Base-by-base conservation (phyloP, 257 asterid species). In the Fraxinus cuspidata region DNA sequence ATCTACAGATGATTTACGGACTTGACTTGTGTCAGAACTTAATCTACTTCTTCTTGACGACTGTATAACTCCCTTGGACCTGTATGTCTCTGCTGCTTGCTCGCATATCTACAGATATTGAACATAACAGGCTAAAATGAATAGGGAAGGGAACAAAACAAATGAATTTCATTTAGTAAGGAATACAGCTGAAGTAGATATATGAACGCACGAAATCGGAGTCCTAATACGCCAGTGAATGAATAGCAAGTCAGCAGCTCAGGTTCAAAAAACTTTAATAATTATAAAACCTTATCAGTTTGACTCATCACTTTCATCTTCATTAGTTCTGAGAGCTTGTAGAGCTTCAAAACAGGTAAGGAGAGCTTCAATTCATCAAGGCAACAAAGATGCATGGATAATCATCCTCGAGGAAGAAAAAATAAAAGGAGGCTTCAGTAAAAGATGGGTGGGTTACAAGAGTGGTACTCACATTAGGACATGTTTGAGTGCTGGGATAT, bases 51-150 rank as follows among this genome's bases (percentile, higher is more conserved):
- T 86, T 83, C 99, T 89, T 53, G 96, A 91, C 18, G 94, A 87
- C 78, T 88, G 97, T 49, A 84, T 73, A 79, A 86, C 89, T 74
- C 97, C 99, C 88, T 92, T 93, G 83, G 98, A 93, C 87, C 89
- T 95, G 92, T 95, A 98, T 44, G 98, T 97, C 85, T 93, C 99
- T 58, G 98, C 98, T 65, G 98, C 99, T 88, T 85, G 98, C 83
- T 93, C 99, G 81, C 99, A 95, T 92, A 93, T 93, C 99, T 95
- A 83, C 83, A 84, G 42, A 72, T 51, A 76, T 21, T 58, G 74
- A 76, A 37, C 34, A 79, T 15, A 42, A 42, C 16, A 42, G 18
- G 49, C 16, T 11, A 42, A 42, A 63, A 72, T 29, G 37, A 71
- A 71, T 73, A 64, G 66, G 71, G 23, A 31, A 58, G 21, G 74